Conservation (phyloP, 352 stramenopile species). For the Globisporangium recalcitrans region DNA sequence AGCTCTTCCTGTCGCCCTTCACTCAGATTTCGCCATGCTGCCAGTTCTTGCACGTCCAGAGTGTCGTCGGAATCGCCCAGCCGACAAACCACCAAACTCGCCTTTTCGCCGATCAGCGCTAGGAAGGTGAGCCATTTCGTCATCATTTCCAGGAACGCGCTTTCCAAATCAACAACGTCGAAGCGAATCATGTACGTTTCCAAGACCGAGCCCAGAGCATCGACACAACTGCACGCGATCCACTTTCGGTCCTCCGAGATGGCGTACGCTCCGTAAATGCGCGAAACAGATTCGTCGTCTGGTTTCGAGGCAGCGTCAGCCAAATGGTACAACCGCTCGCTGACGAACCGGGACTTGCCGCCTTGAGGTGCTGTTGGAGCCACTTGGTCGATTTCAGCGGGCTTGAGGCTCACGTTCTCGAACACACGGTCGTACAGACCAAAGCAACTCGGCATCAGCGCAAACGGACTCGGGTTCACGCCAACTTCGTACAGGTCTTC, state of each 20-base stretch:
- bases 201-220: slow-evolving; percentile 54
- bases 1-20: slow-evolving; percentile 26
- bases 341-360: slow-evolving; percentile 34
- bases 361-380: neutral
- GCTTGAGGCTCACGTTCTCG: slow-evolving; percentile 52
- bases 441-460: slow-evolving; percentile 55
- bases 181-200: slow-evolving; percentile 48
- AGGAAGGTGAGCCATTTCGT: slow-evolving; percentile 47
- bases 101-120: slow-evolving; percentile 49
- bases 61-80: slow-evolving; percentile 18
- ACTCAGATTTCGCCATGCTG: slow-evolving; percentile 34
- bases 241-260: slow-evolving; percentile 56
- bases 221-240: slow-evolving; percentile 46
- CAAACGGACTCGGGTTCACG: slow-evolving; percentile 53
- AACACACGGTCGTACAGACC: slow-evolving; percentile 64
- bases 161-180: slow-evolving; percentile 21
- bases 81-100: slow-evolving; percentile 39
- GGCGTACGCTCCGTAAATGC: slow-evolving; percentile 48
- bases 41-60: slow-evolving; percentile 30
- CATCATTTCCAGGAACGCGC: slow-evolving; percentile 39
- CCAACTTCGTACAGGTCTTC: slow-evolving; percentile 67
- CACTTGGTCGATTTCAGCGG: slow-evolving; percentile 8
- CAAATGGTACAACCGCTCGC: slow-evolving; percentile 63
- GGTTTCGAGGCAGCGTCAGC: slow-evolving; percentile 14
- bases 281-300: slow-evolving; percentile 16